Conservation (phyloP, 345 rosid genomes). For the Hibiscus tridactylites region DNA sequence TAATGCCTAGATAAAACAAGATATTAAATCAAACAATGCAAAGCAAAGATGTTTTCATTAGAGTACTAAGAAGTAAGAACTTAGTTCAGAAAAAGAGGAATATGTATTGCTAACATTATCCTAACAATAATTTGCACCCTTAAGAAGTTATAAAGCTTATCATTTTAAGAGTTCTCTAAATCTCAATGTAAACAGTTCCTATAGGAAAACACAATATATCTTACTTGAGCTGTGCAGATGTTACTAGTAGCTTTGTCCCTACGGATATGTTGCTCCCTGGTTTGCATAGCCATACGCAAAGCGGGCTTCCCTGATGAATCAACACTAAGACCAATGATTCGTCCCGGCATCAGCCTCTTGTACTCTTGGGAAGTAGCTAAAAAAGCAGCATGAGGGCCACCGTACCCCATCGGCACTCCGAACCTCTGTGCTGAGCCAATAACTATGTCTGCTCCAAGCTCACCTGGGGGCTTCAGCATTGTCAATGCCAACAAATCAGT, state of each 20-base stretch:
- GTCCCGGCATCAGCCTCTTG: conserved; percentile 97
- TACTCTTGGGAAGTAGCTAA: conserved; percentile 98
- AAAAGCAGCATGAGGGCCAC: conserved; percentile 98
- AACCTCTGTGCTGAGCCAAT: conserved; percentile 97
- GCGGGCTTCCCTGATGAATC: conserved; percentile 92
- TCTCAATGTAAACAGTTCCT: background rate
- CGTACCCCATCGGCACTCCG: conserved; percentile 98
- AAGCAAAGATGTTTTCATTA: background rate
- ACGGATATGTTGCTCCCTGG: conserved; percentile 96
- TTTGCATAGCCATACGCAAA: conserved; percentile 98
- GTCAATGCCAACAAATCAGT: conserved; percentile 90
- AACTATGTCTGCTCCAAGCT: conserved; percentile 85
- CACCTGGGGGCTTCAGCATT: conserved; percentile 94
- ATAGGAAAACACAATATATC: conserved; percentile 8
- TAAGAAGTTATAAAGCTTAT: background rate
- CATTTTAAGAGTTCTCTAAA: background rate
- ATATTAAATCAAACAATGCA: conserved; percentile 12
- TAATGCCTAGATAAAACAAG: conserved; percentile 53
- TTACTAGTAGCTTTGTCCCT: conserved; percentile 99
- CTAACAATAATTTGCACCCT: background rate
- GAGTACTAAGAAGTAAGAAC: background rate
- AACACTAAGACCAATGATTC: conserved; percentile 91
- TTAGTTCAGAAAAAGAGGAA: background rate
- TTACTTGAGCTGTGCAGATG: conserved; percentile 99
- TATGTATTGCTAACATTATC: background rate